These are phyloP conservation scores for Nitzschia sp. DNA, from an alignment of 108 stramenopile genomes.

Conservation along the genomic window DNA sequence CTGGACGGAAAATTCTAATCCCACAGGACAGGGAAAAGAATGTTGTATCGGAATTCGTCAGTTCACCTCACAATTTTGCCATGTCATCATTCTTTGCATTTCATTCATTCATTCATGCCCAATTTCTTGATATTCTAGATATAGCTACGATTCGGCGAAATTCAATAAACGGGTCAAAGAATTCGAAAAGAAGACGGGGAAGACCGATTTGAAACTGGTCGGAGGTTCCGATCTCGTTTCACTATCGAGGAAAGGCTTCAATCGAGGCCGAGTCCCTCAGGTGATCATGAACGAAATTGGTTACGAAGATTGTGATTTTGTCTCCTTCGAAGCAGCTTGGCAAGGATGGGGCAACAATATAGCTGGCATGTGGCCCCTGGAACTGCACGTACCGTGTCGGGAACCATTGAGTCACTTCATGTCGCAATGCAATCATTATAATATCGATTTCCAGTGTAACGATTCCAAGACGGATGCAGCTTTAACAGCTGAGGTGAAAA, in stretches of 20 bases:
- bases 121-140: not conserved
- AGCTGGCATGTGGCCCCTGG: constrained; percentile 12
- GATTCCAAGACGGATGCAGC: too few species aligned
- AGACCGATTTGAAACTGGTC: not conserved
- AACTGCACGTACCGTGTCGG: constrained; percentile 51
- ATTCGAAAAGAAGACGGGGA: not conserved
- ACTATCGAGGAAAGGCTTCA: not conserved
- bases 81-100: not conserved
- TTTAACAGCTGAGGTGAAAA: not conserved
- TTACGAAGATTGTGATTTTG: constrained; percentile 47
- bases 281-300: constrained; percentile 31
- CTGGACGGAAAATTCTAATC: constrained; percentile 7
- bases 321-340: constrained; percentile 21
- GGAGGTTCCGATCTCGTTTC: not conserved
- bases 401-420: constrained; percentile 41
- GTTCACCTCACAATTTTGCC: too few species aligned
- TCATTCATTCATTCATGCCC: not conserved
- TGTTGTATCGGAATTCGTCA: not conserved
- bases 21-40: not conserved
- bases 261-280: constrained; percentile 26
- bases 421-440: constrained; percentile 38
- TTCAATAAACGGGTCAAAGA: not conserved
- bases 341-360: not conserved
- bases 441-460: constrained; percentile 18
- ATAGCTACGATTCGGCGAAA: not conserved